Percentiles rank a stretch among this genome's conserved stretches.
These are phyloP conservation scores for Trichoderma hamatum DNA, from an alignment of 2,329 filamentous ascomycete species.

Conservation along the genomic window DNA sequence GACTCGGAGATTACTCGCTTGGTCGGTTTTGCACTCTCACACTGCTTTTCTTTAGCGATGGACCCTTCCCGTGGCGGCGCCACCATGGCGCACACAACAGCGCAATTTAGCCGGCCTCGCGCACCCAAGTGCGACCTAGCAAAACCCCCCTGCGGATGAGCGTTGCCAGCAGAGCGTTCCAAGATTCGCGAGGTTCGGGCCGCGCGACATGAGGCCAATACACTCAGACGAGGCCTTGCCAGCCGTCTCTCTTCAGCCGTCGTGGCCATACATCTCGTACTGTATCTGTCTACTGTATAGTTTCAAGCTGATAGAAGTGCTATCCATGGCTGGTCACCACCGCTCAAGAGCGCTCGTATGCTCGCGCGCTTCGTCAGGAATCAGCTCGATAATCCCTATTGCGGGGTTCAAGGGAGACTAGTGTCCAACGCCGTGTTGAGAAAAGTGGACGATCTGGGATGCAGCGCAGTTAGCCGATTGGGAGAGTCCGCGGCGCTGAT, in stretches of 20 bases:
- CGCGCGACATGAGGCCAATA: background rate
- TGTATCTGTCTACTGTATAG: background rate
- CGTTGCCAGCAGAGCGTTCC: background rate
- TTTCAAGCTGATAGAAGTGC: background rate
- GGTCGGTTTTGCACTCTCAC: conserved; percentile 7
- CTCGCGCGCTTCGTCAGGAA: background rate
- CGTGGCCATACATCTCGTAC: background rate
- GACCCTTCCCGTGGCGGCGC: background rate
- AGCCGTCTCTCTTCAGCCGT: background rate
- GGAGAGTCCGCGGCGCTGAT: background rate
- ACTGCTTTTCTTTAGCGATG: background rate
- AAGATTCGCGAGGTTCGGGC: conserved; percentile 17
- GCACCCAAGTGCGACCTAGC: background rate
- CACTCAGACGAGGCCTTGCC: background rate
- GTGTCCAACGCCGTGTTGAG: conserved; percentile 12
- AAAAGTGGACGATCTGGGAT: conserved; percentile 20
- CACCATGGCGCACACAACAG: background rate
- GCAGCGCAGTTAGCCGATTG: conserved; percentile 7
- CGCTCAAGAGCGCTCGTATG: background rate
- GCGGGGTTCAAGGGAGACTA: conserved; percentile 5
- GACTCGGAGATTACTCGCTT: conserved; percentile 19
- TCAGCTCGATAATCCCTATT: conserved; percentile 16
- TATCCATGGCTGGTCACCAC: background rate
- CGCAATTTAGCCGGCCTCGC: conserved; percentile 9
- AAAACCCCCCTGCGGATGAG: background rate